A percentile compares a stretch with the other conserved stretches of the same genome.
Evolutionary conservation across 225 moss, liverwort and hornwort species (phyloP).

Genomic region (Pleurozium schreberi): DNA sequence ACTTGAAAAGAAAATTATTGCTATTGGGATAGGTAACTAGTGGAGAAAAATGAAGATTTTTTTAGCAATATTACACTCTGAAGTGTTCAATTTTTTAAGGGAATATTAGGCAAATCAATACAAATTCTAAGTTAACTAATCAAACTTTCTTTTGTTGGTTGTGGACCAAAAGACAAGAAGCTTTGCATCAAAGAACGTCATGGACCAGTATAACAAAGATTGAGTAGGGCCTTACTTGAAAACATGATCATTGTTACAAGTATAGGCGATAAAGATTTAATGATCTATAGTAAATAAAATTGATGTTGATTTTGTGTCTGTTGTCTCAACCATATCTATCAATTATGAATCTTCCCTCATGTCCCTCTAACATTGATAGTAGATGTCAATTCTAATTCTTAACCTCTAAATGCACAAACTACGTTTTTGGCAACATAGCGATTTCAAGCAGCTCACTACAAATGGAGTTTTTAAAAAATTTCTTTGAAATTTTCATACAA

Average conservation of each 20-base stretch:
- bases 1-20: not conserved
- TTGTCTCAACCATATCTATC: accelerated
- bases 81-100: not conserved
- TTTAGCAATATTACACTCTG: accelerated
- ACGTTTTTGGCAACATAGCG: too few species aligned
- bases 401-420: too few species aligned
- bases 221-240: not conserved
- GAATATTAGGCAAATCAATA: not conserved
- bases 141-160: not conserved
- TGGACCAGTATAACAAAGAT: not conserved
- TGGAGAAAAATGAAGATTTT: not conserved
- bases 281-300: not conserved
- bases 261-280: not conserved
- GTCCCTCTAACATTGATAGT: accelerated
- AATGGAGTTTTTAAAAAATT: too few species aligned
- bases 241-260: accelerated
- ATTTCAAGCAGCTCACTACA: too few species aligned
- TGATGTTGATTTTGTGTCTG: accelerated
- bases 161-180: accelerated
- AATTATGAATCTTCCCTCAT: not conserved
- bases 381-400: not conserved
- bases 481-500: too few species aligned
- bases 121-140: not conserved
- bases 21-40: not conserved
- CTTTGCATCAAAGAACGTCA: not conserved